Conservation (phyloP, 176 grass and related monocot species). For the Avena sativa region DNA sequence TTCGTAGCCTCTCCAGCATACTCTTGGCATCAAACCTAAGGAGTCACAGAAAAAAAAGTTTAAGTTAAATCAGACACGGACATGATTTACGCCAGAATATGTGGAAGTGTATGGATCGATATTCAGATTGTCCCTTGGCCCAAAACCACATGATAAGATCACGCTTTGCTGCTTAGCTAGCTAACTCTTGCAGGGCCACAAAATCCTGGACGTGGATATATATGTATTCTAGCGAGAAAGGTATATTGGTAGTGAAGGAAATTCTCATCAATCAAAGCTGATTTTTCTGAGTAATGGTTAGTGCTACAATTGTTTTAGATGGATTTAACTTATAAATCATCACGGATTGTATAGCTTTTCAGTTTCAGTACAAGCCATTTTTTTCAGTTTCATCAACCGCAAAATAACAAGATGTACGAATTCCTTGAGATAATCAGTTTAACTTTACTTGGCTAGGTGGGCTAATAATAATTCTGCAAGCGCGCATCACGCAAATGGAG, state of each 20-base stretch:
- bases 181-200: not conserved
- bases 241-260: not conserved
- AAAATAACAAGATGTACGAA: not conserved
- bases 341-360: not conserved
- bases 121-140: not conserved
- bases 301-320: not conserved
- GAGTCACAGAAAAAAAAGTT: not conserved
- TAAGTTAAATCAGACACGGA: conserved; percentile 8
- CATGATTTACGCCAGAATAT: not conserved
- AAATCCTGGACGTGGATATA: not conserved
- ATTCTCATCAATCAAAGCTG: not conserved
- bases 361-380: not conserved
- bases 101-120: not conserved
- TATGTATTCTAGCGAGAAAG: not conserved
- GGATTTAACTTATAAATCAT: not conserved
- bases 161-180: not conserved
- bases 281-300: not conserved
- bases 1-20: conserved; percentile 71
- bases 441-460: not conserved
- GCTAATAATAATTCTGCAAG: not conserved
- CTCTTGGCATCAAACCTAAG: conserved; percentile 68
- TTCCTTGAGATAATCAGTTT: not conserved
- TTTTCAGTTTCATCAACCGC: not conserved
- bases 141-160: not conserved
- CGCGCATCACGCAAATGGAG: not conserved